Evolutionary conservation across 768 basidiomycete genomes (phyloP).

Genomic region (Termitomyces sp.): DNA sequence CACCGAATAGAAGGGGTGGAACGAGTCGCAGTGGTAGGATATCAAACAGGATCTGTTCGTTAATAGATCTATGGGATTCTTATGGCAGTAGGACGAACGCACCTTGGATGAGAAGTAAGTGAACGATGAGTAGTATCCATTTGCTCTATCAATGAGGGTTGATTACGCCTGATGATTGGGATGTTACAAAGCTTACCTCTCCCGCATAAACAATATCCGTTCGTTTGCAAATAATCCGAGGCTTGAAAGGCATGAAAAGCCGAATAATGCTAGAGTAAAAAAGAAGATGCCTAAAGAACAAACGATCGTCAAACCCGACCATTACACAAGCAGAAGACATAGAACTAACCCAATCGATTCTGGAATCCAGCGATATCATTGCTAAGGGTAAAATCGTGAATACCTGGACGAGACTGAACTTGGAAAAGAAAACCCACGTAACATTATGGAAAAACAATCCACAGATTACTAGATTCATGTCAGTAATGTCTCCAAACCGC

Average conservation of each 20-base stretch:
- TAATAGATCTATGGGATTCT: neutral
- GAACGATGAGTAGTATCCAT: conserved; percentile 96
- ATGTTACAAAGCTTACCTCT: conserved; percentile 52
- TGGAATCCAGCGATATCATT: conserved; percentile 98
- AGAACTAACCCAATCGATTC: conserved; percentile 71
- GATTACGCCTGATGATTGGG: neutral
- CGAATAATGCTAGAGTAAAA: conserved; percentile 94
- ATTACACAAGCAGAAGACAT: neutral
- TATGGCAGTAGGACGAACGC: neutral
- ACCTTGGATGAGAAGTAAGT: conserved; percentile 97
- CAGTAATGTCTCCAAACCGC: neutral
- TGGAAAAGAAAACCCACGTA: conserved; percentile 39
- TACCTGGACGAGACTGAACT: neutral
- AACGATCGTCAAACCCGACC: neutral
- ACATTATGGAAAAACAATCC: conserved; percentile 92
- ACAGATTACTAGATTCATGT: conserved; percentile 62
- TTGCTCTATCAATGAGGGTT: conserved; percentile 51
- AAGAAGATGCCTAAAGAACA: conserved; percentile 76
- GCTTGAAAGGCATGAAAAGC: conserved; percentile 94
- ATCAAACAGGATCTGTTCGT: conserved; percentile 80
- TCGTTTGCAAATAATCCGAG: conserved; percentile 93
- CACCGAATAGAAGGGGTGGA: conserved; percentile 92
- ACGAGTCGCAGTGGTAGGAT: conserved; percentile 92
- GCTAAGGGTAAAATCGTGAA: conserved; percentile 24
- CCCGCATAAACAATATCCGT: conserved; percentile 96